phyloP scores from a whole-genome alignment of 768 basidiomycete genomes.

The Punctularia strigosozonata region DNA sequence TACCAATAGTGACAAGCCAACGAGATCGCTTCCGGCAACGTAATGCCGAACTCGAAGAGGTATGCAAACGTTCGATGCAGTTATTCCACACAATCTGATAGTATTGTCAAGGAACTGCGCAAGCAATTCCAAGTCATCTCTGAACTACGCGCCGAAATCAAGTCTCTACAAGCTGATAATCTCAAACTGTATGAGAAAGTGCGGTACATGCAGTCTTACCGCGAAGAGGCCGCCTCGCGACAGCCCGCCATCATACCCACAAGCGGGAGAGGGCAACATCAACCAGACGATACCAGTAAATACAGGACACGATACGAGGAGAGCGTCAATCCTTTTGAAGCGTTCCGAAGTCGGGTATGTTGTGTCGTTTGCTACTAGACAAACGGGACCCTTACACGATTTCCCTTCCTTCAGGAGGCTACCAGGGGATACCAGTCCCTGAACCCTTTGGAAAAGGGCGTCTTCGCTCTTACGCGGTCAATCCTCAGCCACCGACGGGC shows the following conservation, averaged over 20 bases:
- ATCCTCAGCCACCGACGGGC: conserved; percentile 85
- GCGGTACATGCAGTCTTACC: conserved; percentile 95
- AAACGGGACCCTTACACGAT: neutral
- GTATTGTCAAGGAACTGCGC: conserved; percentile 69
- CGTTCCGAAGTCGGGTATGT: conserved; percentile 88
- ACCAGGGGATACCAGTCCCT: conserved; percentile 86
- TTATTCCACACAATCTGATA: too few relatives aligned
- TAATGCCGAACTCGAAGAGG: conserved; percentile 95
- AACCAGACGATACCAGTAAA: conserved; percentile 78
- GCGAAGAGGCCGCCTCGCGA: conserved; percentile 50
- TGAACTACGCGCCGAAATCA: conserved; percentile 86
- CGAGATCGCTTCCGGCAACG: conserved; percentile 95
- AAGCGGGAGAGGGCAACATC: conserved; percentile 24
- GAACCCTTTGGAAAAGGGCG: conserved; percentile 83
- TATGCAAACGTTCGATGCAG: too few relatives aligned
- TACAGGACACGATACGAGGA: conserved; percentile 92
- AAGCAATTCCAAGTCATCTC: conserved; percentile 93
- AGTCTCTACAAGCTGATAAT: conserved; percentile 87
- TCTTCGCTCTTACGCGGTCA: conserved; percentile 73
- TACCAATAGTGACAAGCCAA: conserved; percentile 98
- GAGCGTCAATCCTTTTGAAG: conserved; percentile 97
- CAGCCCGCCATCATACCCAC: conserved; percentile 49
- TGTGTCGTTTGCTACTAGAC: neutral
- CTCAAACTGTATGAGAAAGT: conserved; percentile 98
- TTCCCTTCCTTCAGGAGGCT: conserved; percentile 61